Conservation (phyloP, 192 early-diverging fungal genomes). For the Mortierella alpina region DNA sequence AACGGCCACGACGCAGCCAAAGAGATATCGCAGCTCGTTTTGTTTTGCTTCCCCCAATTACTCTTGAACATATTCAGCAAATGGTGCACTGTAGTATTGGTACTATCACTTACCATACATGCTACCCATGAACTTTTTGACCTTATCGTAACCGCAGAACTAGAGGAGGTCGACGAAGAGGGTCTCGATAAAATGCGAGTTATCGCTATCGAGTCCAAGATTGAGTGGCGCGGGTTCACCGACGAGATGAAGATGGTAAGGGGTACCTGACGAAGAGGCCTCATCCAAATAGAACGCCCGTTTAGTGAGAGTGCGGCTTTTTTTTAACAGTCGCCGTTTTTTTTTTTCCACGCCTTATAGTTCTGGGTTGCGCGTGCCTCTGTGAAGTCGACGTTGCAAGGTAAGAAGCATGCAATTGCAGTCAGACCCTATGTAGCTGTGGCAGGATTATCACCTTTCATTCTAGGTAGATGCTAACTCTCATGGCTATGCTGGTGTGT, state of each 20-base stretch:
- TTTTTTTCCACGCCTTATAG: slow-evolving; percentile 11
- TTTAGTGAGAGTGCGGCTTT: not conserved
- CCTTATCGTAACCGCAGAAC: not conserved
- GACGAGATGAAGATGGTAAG: slow-evolving; percentile 54
- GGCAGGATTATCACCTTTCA: not conserved
- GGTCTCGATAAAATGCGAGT: slow-evolving; percentile 42
- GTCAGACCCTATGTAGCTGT: slow-evolving; percentile 1
- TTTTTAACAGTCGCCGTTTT: not conserved
- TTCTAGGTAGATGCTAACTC: not conserved
- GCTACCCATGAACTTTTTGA: not conserved
- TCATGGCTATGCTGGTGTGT: not conserved
- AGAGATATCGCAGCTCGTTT: not conserved
- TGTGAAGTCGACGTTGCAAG: slow-evolving; percentile 35
- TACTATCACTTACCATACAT: not conserved
- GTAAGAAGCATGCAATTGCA: no score
- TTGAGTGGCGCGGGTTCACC: slow-evolving; percentile 53
- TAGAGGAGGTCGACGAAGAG: slow-evolving; percentile 22
- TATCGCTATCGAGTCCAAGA: slow-evolving; percentile 50
- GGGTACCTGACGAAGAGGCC: not conserved
- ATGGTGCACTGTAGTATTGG: not conserved
- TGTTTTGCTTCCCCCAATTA: not conserved
- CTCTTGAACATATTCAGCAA: not conserved
- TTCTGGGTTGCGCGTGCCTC: slow-evolving; percentile 48
- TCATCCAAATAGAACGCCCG: not conserved
- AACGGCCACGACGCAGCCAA: not conserved